A percentile compares a stretch with the other conserved stretches of the same genome.
These are phyloP conservation scores for Pythium chondricola DNA, from an alignment of 352 stramenopile genomes.

Conservation along the genomic window DNA sequence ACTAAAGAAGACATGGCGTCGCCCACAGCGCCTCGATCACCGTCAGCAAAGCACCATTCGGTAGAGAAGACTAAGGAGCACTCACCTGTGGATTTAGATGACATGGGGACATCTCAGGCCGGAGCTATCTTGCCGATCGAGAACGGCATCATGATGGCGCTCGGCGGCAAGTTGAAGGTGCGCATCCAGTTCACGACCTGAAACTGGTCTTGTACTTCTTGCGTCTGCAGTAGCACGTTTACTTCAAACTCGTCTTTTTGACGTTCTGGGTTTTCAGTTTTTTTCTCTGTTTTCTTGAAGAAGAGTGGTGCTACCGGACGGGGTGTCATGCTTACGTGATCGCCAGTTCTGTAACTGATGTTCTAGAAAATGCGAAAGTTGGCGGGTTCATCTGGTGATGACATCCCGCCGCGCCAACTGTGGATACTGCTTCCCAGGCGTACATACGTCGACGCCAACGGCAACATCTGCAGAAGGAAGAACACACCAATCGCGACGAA, in stretches of 20 bases:
- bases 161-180: constrained; percentile 33
- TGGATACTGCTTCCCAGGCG: constrained; percentile 7
- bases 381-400: background rate
- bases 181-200: constrained; percentile 38
- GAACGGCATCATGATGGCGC: constrained; percentile 29
- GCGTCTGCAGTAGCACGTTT: background rate
- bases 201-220: background rate
- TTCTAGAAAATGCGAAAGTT: constrained; percentile 11
- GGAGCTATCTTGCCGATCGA: constrained; percentile 18
- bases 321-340: constrained; percentile 7
- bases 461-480: constrained; percentile 21
- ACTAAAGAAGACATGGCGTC: background rate
- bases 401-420: constrained; percentile 6
- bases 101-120: too few relatives aligned
- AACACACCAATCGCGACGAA: constrained; percentile 13
- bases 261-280: constrained; percentile 9
- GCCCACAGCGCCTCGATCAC: background rate
- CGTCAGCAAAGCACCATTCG: background rate
- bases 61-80: too few relatives aligned
- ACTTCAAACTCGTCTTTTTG: background rate
- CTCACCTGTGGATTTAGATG: too few relatives aligned
- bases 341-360: background rate
- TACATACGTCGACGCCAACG: constrained; percentile 3
- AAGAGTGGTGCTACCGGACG: constrained; percentile 6
- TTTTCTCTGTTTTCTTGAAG: background rate